A percentile compares a stretch with the other conserved stretches of the same genome.
Evolutionary conservation across 208 protist species (phyloP).

Genomic region (Leishmania gerbilli): DNA sequence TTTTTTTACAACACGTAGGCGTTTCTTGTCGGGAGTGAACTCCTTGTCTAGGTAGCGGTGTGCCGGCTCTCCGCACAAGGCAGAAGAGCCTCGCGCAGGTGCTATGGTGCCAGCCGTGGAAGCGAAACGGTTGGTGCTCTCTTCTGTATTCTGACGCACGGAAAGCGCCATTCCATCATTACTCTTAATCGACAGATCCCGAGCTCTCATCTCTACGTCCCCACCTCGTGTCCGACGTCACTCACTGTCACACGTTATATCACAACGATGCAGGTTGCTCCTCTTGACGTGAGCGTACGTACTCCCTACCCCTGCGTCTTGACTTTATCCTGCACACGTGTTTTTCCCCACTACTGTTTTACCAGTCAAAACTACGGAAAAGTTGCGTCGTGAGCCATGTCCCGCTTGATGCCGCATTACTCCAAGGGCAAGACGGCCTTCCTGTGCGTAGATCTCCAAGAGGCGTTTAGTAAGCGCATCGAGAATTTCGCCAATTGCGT

Average conservation of each 20-base stretch:
- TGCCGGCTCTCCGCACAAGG: background rate
- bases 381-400: constrained; percentile 34
- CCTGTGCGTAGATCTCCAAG: constrained; percentile 76
- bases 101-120: background rate
- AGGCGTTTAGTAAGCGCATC: constrained; percentile 62
- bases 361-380: background rate
- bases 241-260: background rate
- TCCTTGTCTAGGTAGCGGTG: background rate
- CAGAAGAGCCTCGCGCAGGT: background rate
- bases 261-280: background rate
- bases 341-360: too few species aligned
- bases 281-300: background rate
- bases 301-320: background rate
- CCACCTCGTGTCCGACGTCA: background rate
- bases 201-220: background rate
- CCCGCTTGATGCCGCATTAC: constrained; percentile 70
- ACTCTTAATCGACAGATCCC: background rate
- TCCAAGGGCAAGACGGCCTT: constrained; percentile 66
- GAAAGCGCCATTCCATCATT: background rate
- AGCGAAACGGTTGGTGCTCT: background rate
- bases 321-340: background rate
- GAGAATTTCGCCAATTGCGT: constrained; percentile 71
- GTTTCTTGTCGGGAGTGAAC: background rate
- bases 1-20: background rate
- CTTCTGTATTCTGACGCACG: background rate